Evolutionary conservation across 2,329 filamentous ascomycete species (phyloP).

Genomic region (Cladosporium sp.): DNA sequence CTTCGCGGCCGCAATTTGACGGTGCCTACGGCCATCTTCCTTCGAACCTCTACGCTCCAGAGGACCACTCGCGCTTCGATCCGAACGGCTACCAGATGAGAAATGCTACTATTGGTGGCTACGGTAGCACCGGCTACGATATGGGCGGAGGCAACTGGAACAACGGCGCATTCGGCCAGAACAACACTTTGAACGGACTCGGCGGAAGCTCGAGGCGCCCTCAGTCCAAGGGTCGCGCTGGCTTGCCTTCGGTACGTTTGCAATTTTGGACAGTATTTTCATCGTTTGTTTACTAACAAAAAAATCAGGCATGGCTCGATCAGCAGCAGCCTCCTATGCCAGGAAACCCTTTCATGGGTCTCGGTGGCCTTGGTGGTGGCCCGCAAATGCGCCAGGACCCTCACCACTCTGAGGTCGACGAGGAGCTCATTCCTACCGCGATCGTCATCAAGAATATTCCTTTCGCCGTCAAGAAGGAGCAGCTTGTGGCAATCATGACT

Average conservation of each 20-base stretch:
- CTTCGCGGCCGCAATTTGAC: constrained; percentile 75
- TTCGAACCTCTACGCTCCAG: constrained; percentile 68
- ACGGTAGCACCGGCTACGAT: constrained; percentile 68
- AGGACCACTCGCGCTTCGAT: constrained; percentile 60
- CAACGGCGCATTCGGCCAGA: constrained; percentile 69
- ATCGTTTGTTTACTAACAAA: constrained; percentile 26
- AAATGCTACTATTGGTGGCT: constrained; percentile 60
- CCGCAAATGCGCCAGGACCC: constrained; percentile 48
- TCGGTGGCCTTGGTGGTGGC: constrained; percentile 35
- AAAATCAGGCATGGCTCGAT: constrained; percentile 63
- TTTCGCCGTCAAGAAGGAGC: constrained; percentile 97
- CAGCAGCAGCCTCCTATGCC: constrained; percentile 50
- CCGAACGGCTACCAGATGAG: constrained; percentile 61
- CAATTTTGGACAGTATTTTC: neutral
- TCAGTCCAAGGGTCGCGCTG: constrained; percentile 57
- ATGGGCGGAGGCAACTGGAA: constrained; percentile 77
- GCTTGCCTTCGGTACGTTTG: constrained; percentile 71
- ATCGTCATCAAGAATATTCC: constrained; percentile 99
- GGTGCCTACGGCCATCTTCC: constrained; percentile 65
- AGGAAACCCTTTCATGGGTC: constrained; percentile 47
- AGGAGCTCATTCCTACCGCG: constrained; percentile 94
- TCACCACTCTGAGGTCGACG: constrained; percentile 60
- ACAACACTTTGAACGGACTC: constrained; percentile 56
- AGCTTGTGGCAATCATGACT: constrained; percentile 89
- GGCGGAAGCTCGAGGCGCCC: constrained; percentile 48